phyloP scores from a whole-genome alignment of 768 basidiomycete species.

The Melanogaster broomeanus region DNA sequence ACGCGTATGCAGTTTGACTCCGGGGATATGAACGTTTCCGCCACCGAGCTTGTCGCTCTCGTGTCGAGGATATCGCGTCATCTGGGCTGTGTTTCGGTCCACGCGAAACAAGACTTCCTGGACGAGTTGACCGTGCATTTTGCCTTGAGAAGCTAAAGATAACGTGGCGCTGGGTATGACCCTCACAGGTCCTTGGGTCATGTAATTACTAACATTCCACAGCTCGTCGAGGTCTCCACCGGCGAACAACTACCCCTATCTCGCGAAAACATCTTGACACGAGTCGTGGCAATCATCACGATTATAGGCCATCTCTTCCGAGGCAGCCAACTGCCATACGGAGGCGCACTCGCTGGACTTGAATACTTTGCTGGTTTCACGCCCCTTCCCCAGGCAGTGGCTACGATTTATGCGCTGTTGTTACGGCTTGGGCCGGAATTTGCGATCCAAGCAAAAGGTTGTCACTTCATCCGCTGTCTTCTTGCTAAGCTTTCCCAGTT shows the following conservation, averaged over 20 bases:
- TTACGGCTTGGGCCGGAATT: slow-evolving; percentile 19
- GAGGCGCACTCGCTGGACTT: slow-evolving; percentile 4
- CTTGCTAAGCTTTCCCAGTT: slow-evolving; percentile 7
- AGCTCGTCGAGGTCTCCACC: slow-evolving; percentile 9
- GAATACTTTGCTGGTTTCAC: slow-evolving; percentile 13
- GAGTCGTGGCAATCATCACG: slow-evolving; percentile 14
- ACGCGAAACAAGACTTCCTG: slow-evolving; percentile 8
- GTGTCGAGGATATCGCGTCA: slow-evolving; percentile 4
- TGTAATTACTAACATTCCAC: slow-evolving; percentile 4
- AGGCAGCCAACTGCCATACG: slow-evolving; percentile 8
- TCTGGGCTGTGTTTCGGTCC: slow-evolving; percentile 8
- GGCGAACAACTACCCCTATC: not conserved
- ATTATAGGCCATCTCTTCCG: slow-evolving; percentile 17
- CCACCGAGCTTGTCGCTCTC: slow-evolving; percentile 5
- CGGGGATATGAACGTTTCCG: slow-evolving; percentile 7
- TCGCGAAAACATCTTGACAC: slow-evolving; percentile 10
- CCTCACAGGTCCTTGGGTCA: not conserved
- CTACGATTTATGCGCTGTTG: slow-evolving; percentile 13
- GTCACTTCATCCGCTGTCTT: slow-evolving; percentile 14
- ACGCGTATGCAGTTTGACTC: slow-evolving; percentile 11
- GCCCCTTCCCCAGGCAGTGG: slow-evolving; percentile 19
- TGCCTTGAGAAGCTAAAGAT: slow-evolving; percentile 14
- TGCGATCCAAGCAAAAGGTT: slow-evolving; percentile 5
- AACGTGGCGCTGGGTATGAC: slow-evolving; percentile 18
- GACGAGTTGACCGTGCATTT: slow-evolving; percentile 5